Percentiles rank a stretch among this genome's conserved stretches.
phyloP scores from a whole-genome alignment of 495 filamentous ascomycete species.

The Aspergillus affinis region DNA sequence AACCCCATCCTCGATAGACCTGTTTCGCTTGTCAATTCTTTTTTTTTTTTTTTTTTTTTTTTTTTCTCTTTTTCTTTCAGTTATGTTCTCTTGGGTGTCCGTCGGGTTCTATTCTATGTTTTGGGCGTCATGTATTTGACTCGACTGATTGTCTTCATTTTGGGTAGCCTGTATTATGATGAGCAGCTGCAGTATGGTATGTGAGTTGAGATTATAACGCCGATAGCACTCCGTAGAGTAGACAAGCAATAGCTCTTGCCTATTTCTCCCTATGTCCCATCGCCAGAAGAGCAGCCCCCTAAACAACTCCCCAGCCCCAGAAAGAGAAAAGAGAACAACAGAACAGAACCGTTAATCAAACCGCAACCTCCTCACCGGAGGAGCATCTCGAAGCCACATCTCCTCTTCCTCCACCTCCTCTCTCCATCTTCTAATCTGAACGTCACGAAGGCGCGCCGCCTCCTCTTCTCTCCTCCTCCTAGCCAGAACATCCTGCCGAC shows the following conservation, averaged over 20 bases:
- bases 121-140: not conserved
- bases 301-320: too few species aligned
- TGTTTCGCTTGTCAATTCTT: not conserved
- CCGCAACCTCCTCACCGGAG: too few species aligned
- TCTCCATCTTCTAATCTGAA: too few species aligned
- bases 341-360: too few species aligned
- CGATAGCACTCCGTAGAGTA: not conserved
- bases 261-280: not conserved
- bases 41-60: too few species aligned
- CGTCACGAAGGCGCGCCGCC: too few species aligned
- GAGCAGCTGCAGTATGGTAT: not conserved
- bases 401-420: too few species aligned
- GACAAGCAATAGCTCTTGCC: not conserved
- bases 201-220: not conserved
- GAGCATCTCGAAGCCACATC: too few species aligned
- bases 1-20: not conserved
- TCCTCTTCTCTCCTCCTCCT: too few species aligned
- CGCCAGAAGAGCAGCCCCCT: too few species aligned
- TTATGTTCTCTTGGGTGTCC: constrained; percentile 5
- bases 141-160: not conserved
- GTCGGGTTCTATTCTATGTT: not conserved
- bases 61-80: not conserved
- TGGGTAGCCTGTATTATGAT: not conserved
- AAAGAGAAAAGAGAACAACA: too few species aligned
- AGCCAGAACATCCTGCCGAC: too few species aligned